phyloP scores from a whole-genome alignment of 1,284 basidiomycete species.

The Ganoderma meredithae region DNA sequence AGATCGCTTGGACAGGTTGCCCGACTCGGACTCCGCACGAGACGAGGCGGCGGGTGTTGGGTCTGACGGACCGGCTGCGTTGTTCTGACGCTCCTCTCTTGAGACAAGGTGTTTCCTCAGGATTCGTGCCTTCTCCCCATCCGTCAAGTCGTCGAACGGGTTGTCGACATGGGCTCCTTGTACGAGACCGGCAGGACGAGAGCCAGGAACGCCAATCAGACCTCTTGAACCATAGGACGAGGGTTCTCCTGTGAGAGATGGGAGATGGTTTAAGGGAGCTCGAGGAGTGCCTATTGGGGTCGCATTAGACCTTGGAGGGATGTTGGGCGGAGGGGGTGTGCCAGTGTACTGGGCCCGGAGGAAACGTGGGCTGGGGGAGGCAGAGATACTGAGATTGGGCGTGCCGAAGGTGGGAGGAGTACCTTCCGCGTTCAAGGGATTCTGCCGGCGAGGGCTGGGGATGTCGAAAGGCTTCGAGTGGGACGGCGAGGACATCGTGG shows the following conservation, averaged over 20 bases:
- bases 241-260: constrained; percentile 28
- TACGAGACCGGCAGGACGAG: constrained; percentile 41
- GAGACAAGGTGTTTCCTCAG: constrained; percentile 83
- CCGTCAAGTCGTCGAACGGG: constrained; percentile 63
- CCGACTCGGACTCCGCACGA: constrained; percentile 40
- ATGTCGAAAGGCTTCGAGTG: constrained; percentile 71
- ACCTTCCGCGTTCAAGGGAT: constrained; percentile 36
- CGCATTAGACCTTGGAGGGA: constrained; percentile 53
- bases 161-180: constrained; percentile 24
- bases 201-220: constrained; percentile 42
- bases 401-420: constrained; percentile 37
- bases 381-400: constrained; percentile 30
- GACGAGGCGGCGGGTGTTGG: constrained; percentile 36
- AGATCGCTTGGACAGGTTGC: constrained; percentile 41
- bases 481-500: constrained; percentile 57
- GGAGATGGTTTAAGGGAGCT: constrained; percentile 28
- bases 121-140: constrained; percentile 86
- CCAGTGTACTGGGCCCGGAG: constrained; percentile 69
- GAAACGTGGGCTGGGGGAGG: constrained; percentile 43
- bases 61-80: constrained; percentile 23
- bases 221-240: constrained; percentile 34
- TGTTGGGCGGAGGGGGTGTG: constrained; percentile 71
- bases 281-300: constrained; percentile 45
- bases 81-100: constrained; percentile 63
- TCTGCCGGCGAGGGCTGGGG: constrained; percentile 43